Evolutionary conservation across 116 monocot species (phyloP).

Genomic region (Zostera marina): DNA sequence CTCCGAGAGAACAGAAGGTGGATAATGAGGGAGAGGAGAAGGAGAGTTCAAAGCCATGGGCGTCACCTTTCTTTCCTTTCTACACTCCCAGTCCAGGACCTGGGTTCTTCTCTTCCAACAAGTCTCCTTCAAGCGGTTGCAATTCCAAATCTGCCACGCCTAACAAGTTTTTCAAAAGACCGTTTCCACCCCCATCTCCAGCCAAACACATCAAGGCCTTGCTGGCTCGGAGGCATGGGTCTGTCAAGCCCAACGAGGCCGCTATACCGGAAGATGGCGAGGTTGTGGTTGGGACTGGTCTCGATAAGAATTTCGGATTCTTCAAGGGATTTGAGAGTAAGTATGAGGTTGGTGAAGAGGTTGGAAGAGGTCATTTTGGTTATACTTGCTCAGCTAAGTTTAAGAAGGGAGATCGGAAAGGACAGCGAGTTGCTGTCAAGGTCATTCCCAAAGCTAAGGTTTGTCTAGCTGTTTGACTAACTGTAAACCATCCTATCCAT

Average conservation of each 20-base stretch:
- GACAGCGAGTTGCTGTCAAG: conserved; percentile 75
- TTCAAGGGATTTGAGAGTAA: conserved; percentile 54
- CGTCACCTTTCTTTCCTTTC: conserved; percentile 35
- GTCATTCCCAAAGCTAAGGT: conserved; percentile 84
- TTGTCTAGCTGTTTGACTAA: too few species aligned
- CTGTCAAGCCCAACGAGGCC: conserved; percentile 43
- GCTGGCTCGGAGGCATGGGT: conserved; percentile 51
- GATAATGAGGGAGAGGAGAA: conserved; percentile 3
- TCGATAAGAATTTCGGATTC: conserved; percentile 78
- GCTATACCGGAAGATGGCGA: conserved; percentile 25
- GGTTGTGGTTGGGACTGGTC: conserved; percentile 14
- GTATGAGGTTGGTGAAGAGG: conserved; percentile 78
- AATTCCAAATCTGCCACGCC: conserved; percentile 34
- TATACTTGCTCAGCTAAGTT: conserved; percentile 55
- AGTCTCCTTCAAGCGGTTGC: conserved; percentile 28
- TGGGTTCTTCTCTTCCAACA: conserved; percentile 28
- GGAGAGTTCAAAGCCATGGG: conserved; percentile 7
- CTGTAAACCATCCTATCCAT: too few species aligned
- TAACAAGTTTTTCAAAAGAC: conserved; percentile 46
- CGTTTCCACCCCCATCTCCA: conserved; percentile 78
- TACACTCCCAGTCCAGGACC: conserved; percentile 71
- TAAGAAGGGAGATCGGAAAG: conserved; percentile 80
- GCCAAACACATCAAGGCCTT: conserved; percentile 91
- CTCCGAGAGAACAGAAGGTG: conserved; percentile 1
- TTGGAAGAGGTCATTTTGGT: conserved; percentile 83